A percentile compares a stretch with the other conserved stretches of the same genome.
These are phyloP conservation scores for Anacardium occidentale DNA, from an alignment of 345 rosid species.

Conservation along the genomic window DNA sequence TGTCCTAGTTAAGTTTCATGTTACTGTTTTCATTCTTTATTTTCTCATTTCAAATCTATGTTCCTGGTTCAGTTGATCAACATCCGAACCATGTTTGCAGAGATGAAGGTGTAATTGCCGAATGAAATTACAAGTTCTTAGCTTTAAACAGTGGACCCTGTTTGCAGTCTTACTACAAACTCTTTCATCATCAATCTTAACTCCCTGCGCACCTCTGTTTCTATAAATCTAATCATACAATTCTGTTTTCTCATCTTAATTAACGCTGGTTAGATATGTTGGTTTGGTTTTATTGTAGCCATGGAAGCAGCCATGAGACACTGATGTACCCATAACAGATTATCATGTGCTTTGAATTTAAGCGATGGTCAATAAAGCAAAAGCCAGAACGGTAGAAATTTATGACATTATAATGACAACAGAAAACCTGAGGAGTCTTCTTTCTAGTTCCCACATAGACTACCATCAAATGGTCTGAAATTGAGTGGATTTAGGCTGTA, in stretches of 20 bases:
- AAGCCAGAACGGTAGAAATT: background rate
- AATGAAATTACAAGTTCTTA: background rate
- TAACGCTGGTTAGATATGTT: background rate
- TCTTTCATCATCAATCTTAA: background rate
- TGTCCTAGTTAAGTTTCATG: too few relatives aligned
- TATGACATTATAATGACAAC: background rate
- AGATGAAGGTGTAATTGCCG: background rate
- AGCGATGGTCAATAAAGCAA: background rate
- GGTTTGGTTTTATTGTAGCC: background rate
- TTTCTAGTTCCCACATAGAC: constrained; percentile 50
- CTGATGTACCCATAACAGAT: background rate
- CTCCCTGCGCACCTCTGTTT: background rate
- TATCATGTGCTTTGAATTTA: constrained; percentile 1
- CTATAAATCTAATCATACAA: background rate
- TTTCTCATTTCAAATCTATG: too few relatives aligned
- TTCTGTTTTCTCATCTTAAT: background rate
- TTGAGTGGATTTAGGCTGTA: constrained; percentile 74
- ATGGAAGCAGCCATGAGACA: background rate
- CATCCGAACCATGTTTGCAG: too few relatives aligned
- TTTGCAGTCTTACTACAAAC: background rate
- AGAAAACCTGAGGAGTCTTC: background rate
- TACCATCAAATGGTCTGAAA: constrained; percentile 57
- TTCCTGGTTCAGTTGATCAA: too few relatives aligned
- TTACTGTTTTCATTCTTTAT: too few relatives aligned
- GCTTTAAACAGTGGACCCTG: too few relatives aligned